phyloP scores from a whole-genome alignment of 116 monocot genomes.

The Zostera marina region DNA sequence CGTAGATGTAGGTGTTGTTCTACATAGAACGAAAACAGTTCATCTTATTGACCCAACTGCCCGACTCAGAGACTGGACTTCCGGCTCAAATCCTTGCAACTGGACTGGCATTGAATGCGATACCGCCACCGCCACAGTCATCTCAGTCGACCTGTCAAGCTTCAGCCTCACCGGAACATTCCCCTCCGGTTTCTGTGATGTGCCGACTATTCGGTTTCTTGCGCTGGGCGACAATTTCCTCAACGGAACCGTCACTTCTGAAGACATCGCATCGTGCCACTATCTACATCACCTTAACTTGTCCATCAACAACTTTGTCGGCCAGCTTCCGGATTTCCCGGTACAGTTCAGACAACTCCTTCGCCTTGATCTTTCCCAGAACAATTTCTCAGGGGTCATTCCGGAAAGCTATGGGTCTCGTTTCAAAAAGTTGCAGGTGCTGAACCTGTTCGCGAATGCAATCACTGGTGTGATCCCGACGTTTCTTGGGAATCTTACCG shows the following conservation, averaged over 20 bases:
- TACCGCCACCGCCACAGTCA: slow-evolving; percentile 12
- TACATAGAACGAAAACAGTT: slow-evolving; percentile 8
- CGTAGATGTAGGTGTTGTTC: not conserved
- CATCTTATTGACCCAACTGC: slow-evolving; percentile 6
- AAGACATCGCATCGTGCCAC: slow-evolving; percentile 18
- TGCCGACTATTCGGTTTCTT: slow-evolving; percentile 30
- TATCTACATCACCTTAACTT: slow-evolving; percentile 45
- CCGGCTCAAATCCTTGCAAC: slow-evolving; percentile 27
- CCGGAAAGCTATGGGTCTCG: slow-evolving; percentile 15
- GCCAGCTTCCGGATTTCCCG: slow-evolving; percentile 24
- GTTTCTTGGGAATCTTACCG: slow-evolving; percentile 23
- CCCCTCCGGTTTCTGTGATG: slow-evolving; percentile 37
- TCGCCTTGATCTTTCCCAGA: slow-evolving; percentile 33
- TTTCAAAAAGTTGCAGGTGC: slow-evolving; percentile 8
- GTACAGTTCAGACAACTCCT: slow-evolving; percentile 17
- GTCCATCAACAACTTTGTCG: slow-evolving; percentile 38
- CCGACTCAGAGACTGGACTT: slow-evolving; percentile 10
- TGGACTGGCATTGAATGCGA: slow-evolving; percentile 60
- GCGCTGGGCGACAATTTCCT: slow-evolving; percentile 38
- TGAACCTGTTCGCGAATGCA: slow-evolving; percentile 29
- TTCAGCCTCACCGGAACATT: slow-evolving; percentile 25
- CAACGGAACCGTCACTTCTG: slow-evolving; percentile 25
- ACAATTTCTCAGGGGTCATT: slow-evolving; percentile 61
- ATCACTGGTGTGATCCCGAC: slow-evolving; percentile 27
- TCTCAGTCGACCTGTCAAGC: slow-evolving; percentile 20